Base-by-base conservation (phyloP, 306 rosid species). In the Benincasa hispida region DNA sequence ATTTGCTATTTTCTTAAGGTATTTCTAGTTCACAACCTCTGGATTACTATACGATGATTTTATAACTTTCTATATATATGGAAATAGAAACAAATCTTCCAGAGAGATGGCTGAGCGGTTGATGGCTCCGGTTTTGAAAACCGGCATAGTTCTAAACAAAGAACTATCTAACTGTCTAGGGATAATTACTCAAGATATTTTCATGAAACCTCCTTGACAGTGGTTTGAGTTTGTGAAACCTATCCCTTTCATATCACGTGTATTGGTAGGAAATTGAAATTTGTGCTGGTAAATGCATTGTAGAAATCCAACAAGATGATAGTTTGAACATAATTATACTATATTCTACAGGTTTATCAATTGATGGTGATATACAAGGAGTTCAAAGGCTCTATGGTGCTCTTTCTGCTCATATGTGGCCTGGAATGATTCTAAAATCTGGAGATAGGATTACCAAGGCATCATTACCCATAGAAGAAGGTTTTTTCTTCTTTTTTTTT, bases 331-430 rank as follows among this genome's bases (percentile, higher is more conserved):
- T 69, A 24, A 45, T 8, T 42, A 27, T 35, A 25, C 34, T 81
- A 51, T 73, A 79, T 18, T 79, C 73, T 72, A 77, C 91, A 93
- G 97, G 98, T 77, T 84, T 93, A 76, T 93, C 97, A 21, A 74
- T 86, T 39, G 85, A 91, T 67, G 91, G 96, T 30, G 98, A 93
- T 86, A 87, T 86, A 76, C 98, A 91, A 83, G 97, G 98, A 81
- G 87, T 93, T 83, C 96, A 88, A 58, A 93, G 98, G 58, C 87
- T 91, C 66, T 80, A 76, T 54, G 98, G 96, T 67, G 98, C 97
- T 80, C 97, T 91, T 79, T 86, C 91, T 56, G 97, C 98, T 79
- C 89, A 93, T 83, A 87, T 91, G 91, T 93, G 97, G 98, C 89
- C 98, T 75, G 97, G 98, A 82, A 93, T 93, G 97, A 75, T 88